Evolutionary conservation across 2,329 filamentous ascomycete genomes (phyloP).

Genomic region (Cladophialophora bantiana): DNA sequence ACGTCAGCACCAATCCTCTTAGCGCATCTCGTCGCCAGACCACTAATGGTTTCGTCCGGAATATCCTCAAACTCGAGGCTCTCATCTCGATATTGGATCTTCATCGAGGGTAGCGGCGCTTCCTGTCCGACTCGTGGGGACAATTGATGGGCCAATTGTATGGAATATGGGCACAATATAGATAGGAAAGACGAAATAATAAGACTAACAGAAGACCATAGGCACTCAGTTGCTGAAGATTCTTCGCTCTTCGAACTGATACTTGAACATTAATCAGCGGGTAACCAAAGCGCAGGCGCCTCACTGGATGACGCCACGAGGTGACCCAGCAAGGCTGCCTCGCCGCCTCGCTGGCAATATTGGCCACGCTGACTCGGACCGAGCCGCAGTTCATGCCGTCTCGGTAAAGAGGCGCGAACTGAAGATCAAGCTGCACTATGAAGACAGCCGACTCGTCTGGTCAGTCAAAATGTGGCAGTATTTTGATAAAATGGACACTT

Average conservation of each 20-base stretch:
- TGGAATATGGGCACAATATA: background rate
- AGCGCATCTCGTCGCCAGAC: conserved; percentile 49
- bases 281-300: conserved; percentile 6
- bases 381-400: background rate
- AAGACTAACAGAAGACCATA: background rate
- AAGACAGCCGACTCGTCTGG: background rate
- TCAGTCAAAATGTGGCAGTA: background rate
- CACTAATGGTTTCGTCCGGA: conserved; percentile 58
- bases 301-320: conserved; percentile 10
- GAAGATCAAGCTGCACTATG: background rate
- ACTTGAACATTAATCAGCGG: conserved; percentile 20
- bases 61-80: conserved; percentile 58
- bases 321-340: background rate
- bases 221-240: background rate
- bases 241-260: conserved; percentile 13
- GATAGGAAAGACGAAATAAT: background rate
- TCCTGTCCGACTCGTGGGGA: background rate
- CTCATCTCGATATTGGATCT: conserved; percentile 63
- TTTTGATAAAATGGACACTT: background rate
- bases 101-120: conserved; percentile 46
- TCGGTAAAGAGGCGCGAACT: background rate
- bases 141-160: background rate
- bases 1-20: conserved; percentile 48
- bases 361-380: conserved; percentile 2
- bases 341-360: background rate